These are phyloP conservation scores for Citrus maxima DNA, from an alignment of 345 rosid genomes.

Conservation along the genomic window DNA sequence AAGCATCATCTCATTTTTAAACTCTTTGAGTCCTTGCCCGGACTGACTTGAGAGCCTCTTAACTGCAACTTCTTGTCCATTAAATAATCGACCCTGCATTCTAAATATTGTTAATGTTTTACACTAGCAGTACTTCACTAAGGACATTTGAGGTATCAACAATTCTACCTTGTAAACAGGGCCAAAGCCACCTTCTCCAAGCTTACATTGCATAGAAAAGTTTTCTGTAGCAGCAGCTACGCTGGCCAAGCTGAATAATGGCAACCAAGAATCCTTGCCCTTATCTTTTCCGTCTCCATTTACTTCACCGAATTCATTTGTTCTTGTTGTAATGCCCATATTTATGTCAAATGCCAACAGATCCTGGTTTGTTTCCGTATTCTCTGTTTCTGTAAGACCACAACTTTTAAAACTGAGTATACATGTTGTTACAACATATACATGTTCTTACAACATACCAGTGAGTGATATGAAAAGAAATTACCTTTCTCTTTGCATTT, in stretches of 20 bases:
- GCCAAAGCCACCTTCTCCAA: constrained; percentile 49
- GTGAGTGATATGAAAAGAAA: neutral
- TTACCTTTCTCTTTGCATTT: constrained; percentile 6
- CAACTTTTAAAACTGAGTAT: neutral
- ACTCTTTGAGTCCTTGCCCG: constrained; percentile 31
- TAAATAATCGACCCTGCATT: constrained; percentile 19
- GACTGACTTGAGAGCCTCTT: constrained; percentile 35
- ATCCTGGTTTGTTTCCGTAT: constrained; percentile 4
- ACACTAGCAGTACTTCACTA: neutral
- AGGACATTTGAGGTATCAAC: neutral
- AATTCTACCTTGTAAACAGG: constrained; percentile 16
- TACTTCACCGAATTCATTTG: neutral
- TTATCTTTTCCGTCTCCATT: neutral
- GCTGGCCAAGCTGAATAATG: constrained; percentile 25
- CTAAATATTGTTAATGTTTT: neutral
- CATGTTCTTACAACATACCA: neutral
- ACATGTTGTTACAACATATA: neutral
- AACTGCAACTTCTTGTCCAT: constrained; percentile 37
- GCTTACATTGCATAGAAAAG: constrained; percentile 24
- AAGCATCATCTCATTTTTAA: constrained; percentile 28
- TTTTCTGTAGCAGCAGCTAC: constrained; percentile 21
- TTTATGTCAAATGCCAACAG: constrained; percentile 19
- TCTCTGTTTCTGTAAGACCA: neutral
- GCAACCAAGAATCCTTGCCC: constrained; percentile 8
- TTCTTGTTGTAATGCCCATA: neutral